A percentile compares a stretch with the other conserved stretches of the same genome.
Evolutionary conservation across 805 yeast genomes (phyloP).

Genomic region (Lipomyces orientalis): DNA sequence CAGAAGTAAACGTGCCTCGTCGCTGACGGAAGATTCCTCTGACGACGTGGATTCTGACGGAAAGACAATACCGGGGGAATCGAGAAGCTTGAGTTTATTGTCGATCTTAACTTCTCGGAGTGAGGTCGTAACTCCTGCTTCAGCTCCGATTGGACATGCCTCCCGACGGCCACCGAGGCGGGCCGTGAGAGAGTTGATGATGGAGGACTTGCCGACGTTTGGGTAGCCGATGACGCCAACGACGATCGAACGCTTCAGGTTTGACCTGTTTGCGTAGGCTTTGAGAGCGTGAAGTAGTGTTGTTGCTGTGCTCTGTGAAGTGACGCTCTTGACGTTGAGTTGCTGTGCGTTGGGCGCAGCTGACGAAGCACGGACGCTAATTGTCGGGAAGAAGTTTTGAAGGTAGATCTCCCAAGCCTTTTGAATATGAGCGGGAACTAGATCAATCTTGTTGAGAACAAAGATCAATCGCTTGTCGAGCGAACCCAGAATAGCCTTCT

Average conservation of each 20-base stretch:
- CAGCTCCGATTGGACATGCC: constrained; percentile 96
- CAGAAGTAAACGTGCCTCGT: constrained; percentile 86
- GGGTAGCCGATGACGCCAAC: constrained; percentile 98
- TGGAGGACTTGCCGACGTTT: constrained; percentile 88
- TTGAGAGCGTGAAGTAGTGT: constrained; percentile 80
- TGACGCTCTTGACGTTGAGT: constrained; percentile 72
- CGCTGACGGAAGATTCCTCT: constrained; percentile 51
- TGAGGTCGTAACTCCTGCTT: constrained; percentile 95
- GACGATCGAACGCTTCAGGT: constrained; percentile 83
- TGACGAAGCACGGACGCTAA: constrained; percentile 73
- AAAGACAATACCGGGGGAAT: constrained; percentile 97
- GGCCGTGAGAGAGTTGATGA: constrained; percentile 80
- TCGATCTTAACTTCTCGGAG: constrained; percentile 92
- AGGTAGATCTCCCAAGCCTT: constrained; percentile 83
- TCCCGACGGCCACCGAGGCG: constrained; percentile 64
- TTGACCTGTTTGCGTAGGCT: constrained; percentile 80
- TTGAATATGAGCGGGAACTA: constrained; percentile 83
- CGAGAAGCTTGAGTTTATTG: constrained; percentile 83
- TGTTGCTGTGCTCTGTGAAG: constrained; percentile 72
- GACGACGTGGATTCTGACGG: constrained; percentile 53
- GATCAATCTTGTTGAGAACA: constrained; percentile 88
- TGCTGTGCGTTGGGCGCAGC: constrained; percentile 71
- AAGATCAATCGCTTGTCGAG: constrained; percentile 78
- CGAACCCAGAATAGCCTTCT: constrained; percentile 76
- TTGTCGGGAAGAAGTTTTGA: constrained; percentile 84